phyloP scores from a whole-genome alignment of 805 yeast genomes.

The Dipodascus geniculatus region DNA sequence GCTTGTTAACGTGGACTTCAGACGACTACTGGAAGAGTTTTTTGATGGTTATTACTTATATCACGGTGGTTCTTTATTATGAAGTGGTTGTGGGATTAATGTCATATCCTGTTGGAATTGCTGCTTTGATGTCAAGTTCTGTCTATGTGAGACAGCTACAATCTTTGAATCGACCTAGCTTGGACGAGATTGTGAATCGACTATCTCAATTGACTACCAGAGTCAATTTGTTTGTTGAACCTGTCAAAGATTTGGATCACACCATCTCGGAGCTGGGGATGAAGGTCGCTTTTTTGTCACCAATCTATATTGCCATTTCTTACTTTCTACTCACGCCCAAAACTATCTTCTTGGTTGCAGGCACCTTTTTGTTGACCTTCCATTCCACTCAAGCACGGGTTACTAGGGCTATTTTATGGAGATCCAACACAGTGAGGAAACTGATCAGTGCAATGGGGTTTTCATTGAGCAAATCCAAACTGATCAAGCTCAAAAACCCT shows the following conservation, averaged over 20 bases:
- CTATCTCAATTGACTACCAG: slow-evolving; percentile 65
- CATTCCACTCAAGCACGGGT: slow-evolving; percentile 82
- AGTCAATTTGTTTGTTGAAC: slow-evolving; percentile 65
- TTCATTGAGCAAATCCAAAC: slow-evolving; percentile 81
- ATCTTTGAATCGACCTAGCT: slow-evolving; percentile 50
- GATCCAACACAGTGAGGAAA: slow-evolving; percentile 51
- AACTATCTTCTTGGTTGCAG: slow-evolving; percentile 44
- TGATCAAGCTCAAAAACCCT: slow-evolving; percentile 36
- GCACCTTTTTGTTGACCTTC: slow-evolving; percentile 57
- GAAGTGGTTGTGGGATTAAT: slow-evolving; percentile 67
- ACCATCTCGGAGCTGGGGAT: slow-evolving; percentile 72
- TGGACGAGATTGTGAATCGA: slow-evolving; percentile 75
- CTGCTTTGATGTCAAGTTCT: slow-evolving; percentile 19
- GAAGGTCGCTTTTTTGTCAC: slow-evolving; percentile 78
- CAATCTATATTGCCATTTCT: slow-evolving; percentile 63
- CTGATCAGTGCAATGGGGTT: slow-evolving; percentile 37
- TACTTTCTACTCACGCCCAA: slow-evolving; percentile 63
- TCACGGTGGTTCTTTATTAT: slow-evolving; percentile 59
- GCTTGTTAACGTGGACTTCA: slow-evolving; percentile 82
- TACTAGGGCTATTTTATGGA: slow-evolving; percentile 77
- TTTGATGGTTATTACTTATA: slow-evolving; percentile 43
- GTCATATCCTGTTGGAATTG: slow-evolving; percentile 57
- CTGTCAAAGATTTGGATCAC: slow-evolving; percentile 61
- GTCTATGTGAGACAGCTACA: slow-evolving; percentile 31
- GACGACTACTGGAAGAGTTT: slow-evolving; percentile 71